phyloP scores from a whole-genome alignment of 371 early-diverging fungal species.

The Entomophthora muscae region DNA sequence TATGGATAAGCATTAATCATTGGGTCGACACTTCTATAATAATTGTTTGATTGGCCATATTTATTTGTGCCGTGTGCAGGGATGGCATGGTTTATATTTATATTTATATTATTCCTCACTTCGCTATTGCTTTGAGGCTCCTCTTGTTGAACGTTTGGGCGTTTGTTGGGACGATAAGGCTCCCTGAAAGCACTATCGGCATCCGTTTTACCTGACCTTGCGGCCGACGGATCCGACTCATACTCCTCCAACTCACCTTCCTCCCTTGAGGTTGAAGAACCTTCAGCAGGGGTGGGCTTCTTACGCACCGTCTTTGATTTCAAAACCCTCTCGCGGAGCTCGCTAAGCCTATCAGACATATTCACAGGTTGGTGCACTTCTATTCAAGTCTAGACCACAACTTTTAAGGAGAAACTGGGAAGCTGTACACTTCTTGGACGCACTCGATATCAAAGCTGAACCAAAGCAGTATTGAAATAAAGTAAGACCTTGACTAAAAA shows the following conservation, averaged over 20 bases:
- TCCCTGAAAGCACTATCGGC: neutral
- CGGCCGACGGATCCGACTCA: neutral
- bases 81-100: no score
- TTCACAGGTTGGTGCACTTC: no score
- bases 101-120: neutral
- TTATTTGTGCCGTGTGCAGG: neutral
- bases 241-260: neutral
- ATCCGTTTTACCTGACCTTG: neutral
- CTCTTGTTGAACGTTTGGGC: neutral
- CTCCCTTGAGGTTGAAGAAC: neutral
- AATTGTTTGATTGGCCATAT: neutral
- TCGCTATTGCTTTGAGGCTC: neutral
- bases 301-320: neutral
- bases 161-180: neutral
- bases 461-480: no score
- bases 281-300: neutral
- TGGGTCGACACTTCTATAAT: neutral
- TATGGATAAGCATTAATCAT: neutral
- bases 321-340: neutral
- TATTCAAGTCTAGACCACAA: no score
- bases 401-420: no score
- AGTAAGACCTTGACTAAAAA: no score
- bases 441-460: no score
- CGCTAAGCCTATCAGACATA: neutral
- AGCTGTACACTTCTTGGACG: no score